These are phyloP conservation scores for Trichoderma pleuroti DNA, from an alignment of 2,329 filamentous ascomycete genomes.

Conservation along the genomic window DNA sequence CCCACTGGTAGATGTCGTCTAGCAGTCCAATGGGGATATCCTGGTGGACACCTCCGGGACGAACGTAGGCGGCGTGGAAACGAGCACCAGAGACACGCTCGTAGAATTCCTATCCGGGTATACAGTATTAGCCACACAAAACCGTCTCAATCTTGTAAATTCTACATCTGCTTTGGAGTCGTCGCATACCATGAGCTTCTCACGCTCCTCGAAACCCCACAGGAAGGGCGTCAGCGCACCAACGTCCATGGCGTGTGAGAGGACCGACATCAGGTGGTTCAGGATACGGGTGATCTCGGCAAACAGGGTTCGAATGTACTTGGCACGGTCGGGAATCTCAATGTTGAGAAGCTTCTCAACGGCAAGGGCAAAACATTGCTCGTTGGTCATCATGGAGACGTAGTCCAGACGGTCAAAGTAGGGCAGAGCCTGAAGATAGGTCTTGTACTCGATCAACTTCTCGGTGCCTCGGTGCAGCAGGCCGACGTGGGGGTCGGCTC, in stretches of 20 bases:
- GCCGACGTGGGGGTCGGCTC: slow-evolving; percentile 94
- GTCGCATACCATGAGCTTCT: slow-evolving; percentile 90
- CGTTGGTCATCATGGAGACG: slow-evolving; percentile 99
- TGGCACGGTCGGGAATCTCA: slow-evolving; percentile 90
- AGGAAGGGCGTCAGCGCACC: slow-evolving; percentile 96
- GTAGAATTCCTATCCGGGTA: slow-evolving; percentile 82
- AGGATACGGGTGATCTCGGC: slow-evolving; percentile 89
- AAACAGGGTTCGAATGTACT: slow-evolving; percentile 95
- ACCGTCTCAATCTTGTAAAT: background rate
- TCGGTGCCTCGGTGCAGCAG: slow-evolving; percentile 95
- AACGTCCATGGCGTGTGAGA: slow-evolving; percentile 98
- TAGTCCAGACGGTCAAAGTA: slow-evolving; percentile 99
- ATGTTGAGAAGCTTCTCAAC: slow-evolving; percentile 98
- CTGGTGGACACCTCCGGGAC: slow-evolving; percentile 93
- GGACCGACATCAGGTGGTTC: slow-evolving; percentile 96
- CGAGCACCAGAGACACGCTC: slow-evolving; percentile 97
- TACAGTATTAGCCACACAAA: background rate
- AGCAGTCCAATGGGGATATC: slow-evolving; percentile 90
- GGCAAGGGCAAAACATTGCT: slow-evolving; percentile 92
- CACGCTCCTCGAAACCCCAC: slow-evolving; percentile 99
- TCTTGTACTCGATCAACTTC: slow-evolving; percentile 99
- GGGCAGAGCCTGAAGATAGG: slow-evolving; percentile 93
- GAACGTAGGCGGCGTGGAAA: slow-evolving; percentile 94
- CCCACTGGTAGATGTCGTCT: slow-evolving; percentile 99
- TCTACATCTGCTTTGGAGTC: slow-evolving; percentile 25